These are phyloP conservation scores for Ambrosia hybrid DNA, from an alignment of 140 eudicot species.

Conservation along the genomic window DNA sequence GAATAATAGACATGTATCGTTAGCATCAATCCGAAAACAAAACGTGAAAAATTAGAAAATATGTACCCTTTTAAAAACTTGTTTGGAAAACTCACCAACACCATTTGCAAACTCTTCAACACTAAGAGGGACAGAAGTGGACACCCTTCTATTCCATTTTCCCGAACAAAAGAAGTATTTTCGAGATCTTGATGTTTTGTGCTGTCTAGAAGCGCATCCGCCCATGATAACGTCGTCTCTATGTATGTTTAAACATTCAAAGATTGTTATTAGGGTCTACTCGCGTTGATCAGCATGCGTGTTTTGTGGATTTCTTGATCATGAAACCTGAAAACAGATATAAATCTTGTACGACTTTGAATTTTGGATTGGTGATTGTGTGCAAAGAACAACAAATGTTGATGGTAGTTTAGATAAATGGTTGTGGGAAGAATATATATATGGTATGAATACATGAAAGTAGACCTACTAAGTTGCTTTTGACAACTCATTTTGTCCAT, in stretches of 20 bases:
- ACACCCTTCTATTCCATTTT: slow-evolving; percentile 48
- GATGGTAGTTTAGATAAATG: slow-evolving; percentile 22
- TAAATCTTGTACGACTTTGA: too few relatives aligned
- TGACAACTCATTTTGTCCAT: slow-evolving; percentile 41
- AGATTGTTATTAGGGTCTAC: neutral
- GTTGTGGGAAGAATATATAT: slow-evolving; percentile 9
- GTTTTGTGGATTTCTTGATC: slow-evolving; percentile 21
- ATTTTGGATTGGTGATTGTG: neutral
- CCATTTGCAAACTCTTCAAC: slow-evolving; percentile 39
- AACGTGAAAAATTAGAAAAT: neutral
- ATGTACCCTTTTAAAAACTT: slow-evolving; percentile 23
- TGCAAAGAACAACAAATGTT: neutral
- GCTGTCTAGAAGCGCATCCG: slow-evolving; percentile 66
- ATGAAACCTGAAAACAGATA: slow-evolving; percentile 8
- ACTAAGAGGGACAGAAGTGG: slow-evolving; percentile 43
- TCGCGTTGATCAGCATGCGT: neutral
- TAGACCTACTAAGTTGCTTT: slow-evolving; percentile 37
- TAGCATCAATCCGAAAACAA: slow-evolving; percentile 21
- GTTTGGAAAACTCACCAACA: slow-evolving; percentile 39
- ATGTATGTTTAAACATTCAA: neutral
- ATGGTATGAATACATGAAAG: slow-evolving; percentile 21
- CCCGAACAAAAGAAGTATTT: slow-evolving; percentile 46
- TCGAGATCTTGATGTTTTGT: slow-evolving; percentile 46
- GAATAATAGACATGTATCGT: slow-evolving; percentile 25
- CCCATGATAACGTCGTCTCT: slow-evolving; percentile 56